A percentile compares a stretch with the other conserved stretches of the same genome.
Conservation (phyloP, 768 basidiomycete genomes). For the Psilocybe sp. region DNA sequence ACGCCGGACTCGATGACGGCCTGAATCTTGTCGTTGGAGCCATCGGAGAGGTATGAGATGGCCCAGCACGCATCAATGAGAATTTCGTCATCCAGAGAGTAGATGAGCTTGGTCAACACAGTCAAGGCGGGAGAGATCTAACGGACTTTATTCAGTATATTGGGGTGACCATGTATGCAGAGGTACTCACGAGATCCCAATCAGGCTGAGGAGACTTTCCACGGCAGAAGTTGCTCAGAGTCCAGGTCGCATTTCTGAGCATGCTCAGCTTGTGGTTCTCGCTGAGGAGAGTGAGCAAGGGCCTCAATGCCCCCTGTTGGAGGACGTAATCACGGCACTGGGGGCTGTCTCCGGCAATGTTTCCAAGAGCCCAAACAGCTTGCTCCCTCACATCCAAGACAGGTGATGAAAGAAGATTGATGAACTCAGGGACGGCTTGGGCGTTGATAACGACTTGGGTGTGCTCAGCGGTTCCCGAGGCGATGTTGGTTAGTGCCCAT, state of each 20-base stretch:
- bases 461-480: slow-evolving; percentile 96
- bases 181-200: slow-evolving; percentile 81
- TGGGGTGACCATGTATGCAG: slow-evolving; percentile 2
- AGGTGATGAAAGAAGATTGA: slow-evolving; percentile 90
- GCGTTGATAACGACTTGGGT: slow-evolving; percentile 97
- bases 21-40: slow-evolving; percentile 99
- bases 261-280: slow-evolving; percentile 99
- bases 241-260: slow-evolving; percentile 99
- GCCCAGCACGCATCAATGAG: slow-evolving; percentile 99
- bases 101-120: slow-evolving; percentile 97
- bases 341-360: slow-evolving; percentile 98
- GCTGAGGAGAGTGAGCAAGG: slow-evolving; percentile 84
- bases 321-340: slow-evolving; percentile 97
- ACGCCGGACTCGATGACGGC: slow-evolving; percentile 99
- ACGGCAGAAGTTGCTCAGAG: slow-evolving; percentile 97
- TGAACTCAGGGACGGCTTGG: slow-evolving; percentile 94
- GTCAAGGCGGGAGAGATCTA: slow-evolving; percentile 96
- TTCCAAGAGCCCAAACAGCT: slow-evolving; percentile 98
- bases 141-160: slow-evolving; percentile 14
- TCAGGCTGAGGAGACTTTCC: slow-evolving; percentile 98
- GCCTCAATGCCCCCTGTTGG: slow-evolving; percentile 87
- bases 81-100: slow-evolving; percentile 98
- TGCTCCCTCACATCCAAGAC: slow-evolving; percentile 98
- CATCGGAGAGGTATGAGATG: slow-evolving; percentile 98
- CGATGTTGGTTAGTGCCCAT: slow-evolving; percentile 97